Percentiles rank a stretch among this genome's conserved stretches.
These are phyloP conservation scores for Chimonanthus praecox DNA, from an alignment of 164 flowering plant genomes.

Conservation along the genomic window DNA sequence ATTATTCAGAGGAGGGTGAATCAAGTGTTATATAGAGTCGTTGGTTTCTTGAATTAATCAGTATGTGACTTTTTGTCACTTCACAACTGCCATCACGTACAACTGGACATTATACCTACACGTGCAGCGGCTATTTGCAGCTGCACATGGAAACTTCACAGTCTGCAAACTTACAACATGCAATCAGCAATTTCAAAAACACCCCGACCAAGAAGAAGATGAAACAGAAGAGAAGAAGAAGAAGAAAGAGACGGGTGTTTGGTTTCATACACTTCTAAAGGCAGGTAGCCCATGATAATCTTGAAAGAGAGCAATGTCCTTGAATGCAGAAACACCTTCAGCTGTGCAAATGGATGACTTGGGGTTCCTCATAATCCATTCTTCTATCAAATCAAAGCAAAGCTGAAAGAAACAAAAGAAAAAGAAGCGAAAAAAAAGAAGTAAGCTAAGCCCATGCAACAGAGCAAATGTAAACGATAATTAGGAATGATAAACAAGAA, in stretches of 20 bases:
- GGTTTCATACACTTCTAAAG: slow-evolving; percentile 41
- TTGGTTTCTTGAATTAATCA: too few species aligned
- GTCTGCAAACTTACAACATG: neutral
- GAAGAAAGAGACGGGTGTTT: neutral
- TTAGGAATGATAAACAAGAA: neutral
- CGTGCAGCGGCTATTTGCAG: too few species aligned
- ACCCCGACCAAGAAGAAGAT: too few species aligned
- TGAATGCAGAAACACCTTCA: slow-evolving; percentile 44
- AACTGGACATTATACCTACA: too few species aligned
- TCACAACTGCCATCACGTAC: too few species aligned
- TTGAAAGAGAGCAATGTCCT: slow-evolving; percentile 50
- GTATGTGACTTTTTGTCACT: too few species aligned
- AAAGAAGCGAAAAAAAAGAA: neutral
- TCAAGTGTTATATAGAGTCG: too few species aligned
- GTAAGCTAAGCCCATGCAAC: neutral
- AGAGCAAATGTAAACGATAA: neutral
- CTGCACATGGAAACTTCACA: too few species aligned
- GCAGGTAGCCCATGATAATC: slow-evolving; percentile 63
- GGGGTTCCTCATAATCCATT: slow-evolving; percentile 53
- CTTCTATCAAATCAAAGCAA: slow-evolving; percentile 37
- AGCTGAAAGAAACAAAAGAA: slow-evolving; percentile 28
- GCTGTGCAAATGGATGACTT: slow-evolving; percentile 51
- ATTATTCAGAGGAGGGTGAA: too few species aligned
- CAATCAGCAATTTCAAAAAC: neutral
- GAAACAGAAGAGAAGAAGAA: neutral